Base-by-base conservation (phyloP, 2,329 filamentous ascomycete genomes). In the Pleurostoma richardsiae region DNA sequence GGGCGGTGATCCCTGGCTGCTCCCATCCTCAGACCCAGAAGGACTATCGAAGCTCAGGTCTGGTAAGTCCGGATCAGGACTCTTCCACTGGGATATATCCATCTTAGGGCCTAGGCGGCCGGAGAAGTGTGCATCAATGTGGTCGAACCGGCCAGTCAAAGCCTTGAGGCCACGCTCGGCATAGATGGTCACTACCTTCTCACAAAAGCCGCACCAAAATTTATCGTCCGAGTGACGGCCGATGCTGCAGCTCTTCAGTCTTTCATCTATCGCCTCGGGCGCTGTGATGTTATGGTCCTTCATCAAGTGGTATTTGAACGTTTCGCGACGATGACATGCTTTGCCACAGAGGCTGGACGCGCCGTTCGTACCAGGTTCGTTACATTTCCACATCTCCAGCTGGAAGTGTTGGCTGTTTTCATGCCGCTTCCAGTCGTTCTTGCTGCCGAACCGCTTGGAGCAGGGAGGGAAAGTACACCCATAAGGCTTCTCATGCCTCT, bases 371-470 rank as follows among this genome's bases (percentile, higher is more conserved):
- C 45, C 26, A 42, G 29, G 42, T 42, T 76, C 64, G 30, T 77
- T 71, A 59, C 90, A 96, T 30, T 79, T 80, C 83, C 87, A 96
- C 42, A 76, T 75, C 57, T 90, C 85, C 5, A 79, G 64, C 49
- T 86, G 80, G 50, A 79, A 82, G 61, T 96, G 90, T 58, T 92
- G 86, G 11, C 79, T 82, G 53, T 82, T 86, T 59, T 96, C 92
- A 58, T 96, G 91, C 2, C 91, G 82, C 61, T 95, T 95, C 91
- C 82, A 96, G 64, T 96, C 91, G 49, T 90, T 91, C 61, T 96
- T 95, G 64, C 87, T 91, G n/a, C 91, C 91, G 55, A 96, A 96
- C 0, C 62, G 72, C 59, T 89, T 90, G 42, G 67, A 64, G 58
- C 91, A 96, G 30, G 69, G 66, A 6, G 72, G 65, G 52, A 83